These are phyloP conservation scores for Xylaria arbuscula DNA, from an alignment of 2,329 filamentous ascomycete genomes.

Conservation along the genomic window DNA sequence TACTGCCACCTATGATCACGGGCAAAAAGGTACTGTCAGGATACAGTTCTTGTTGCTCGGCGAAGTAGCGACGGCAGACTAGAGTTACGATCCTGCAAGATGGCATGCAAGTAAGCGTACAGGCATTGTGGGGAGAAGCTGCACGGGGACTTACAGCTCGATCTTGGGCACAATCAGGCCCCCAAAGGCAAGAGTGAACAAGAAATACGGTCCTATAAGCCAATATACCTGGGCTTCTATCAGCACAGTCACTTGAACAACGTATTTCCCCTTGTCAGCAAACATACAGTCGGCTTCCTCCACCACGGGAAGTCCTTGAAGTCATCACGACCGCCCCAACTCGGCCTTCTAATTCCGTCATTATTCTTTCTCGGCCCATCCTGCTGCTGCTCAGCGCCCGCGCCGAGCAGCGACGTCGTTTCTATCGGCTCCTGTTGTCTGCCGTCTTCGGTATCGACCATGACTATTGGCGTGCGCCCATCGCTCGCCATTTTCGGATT, in stretches of 20 bases:
- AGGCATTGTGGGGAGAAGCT: not conserved
- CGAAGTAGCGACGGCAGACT: constrained; percentile 85
- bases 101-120: constrained; percentile 14
- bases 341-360: constrained; percentile 42
- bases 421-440: constrained; percentile 48
- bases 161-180: constrained; percentile 87
- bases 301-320: constrained; percentile 72
- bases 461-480: constrained; percentile 40
- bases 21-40: constrained; percentile 71
- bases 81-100: constrained; percentile 74
- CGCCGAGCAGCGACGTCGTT: constrained; percentile 54
- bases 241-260: constrained; percentile 36
- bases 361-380: constrained; percentile 37
- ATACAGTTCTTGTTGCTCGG: constrained; percentile 69
- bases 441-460: constrained; percentile 45
- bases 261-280: not conserved
- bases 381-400: constrained; percentile 41
- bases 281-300: constrained; percentile 69
- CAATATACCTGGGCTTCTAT: constrained; percentile 73
- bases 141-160: constrained; percentile 69
- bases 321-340: constrained; percentile 65
- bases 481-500: constrained; percentile 43
- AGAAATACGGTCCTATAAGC: constrained; percentile 81
- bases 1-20: constrained; percentile 74
- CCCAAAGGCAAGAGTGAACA: constrained; percentile 88